phyloP scores from a whole-genome alignment of 2,329 filamentous ascomycete species.

The Phyllosticta citribraziliensis region DNA sequence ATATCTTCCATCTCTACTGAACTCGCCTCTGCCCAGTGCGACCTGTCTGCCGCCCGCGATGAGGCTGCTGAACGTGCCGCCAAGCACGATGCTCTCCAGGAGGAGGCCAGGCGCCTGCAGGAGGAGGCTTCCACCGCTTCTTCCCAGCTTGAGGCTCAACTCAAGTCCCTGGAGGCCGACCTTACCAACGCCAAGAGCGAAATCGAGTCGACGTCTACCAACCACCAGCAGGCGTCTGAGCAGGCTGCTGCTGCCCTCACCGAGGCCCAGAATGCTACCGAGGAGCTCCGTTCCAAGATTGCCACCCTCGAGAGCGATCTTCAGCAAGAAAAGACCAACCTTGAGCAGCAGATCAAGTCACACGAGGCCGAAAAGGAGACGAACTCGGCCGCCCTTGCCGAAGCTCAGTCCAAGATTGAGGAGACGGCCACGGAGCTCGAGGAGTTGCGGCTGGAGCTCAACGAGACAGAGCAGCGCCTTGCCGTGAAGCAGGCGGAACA shows the following conservation, averaged over 20 bases:
- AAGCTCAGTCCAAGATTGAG: slow-evolving; percentile 6
- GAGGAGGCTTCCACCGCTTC: slow-evolving; percentile 5
- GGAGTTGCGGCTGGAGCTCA: slow-evolving; percentile 2
- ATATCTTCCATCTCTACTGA: slow-evolving; percentile 8
- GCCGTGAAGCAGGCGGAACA: slow-evolving; percentile 9
- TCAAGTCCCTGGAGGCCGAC: slow-evolving; percentile 20
- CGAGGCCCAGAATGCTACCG: slow-evolving; percentile 2
- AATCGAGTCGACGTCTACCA: neutral
- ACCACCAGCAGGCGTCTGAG: slow-evolving; percentile 1
- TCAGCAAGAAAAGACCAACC: neutral
- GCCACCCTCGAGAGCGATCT: slow-evolving; percentile 4
- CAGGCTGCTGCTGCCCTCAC: slow-evolving; percentile 1
- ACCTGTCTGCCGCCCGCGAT: slow-evolving; percentile 1
- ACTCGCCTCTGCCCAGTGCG: slow-evolving; percentile 7
- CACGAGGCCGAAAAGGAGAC: slow-evolving; percentile 5
- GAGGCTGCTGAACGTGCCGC: slow-evolving; percentile 16
- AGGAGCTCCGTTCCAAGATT: slow-evolving; percentile 4
- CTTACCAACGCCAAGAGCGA: slow-evolving; percentile 16
- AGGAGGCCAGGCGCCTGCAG: slow-evolving; percentile 2
- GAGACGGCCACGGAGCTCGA: slow-evolving; percentile 4
- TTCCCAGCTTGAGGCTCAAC: slow-evolving; percentile 19
- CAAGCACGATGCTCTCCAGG: slow-evolving; percentile 14
- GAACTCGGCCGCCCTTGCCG: neutral
- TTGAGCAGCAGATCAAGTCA: slow-evolving; percentile 2
- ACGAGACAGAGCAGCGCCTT: slow-evolving; percentile 4